Conservation (phyloP, 352 stramenopile genomes). For the Thalassiosira mediterranea region DNA sequence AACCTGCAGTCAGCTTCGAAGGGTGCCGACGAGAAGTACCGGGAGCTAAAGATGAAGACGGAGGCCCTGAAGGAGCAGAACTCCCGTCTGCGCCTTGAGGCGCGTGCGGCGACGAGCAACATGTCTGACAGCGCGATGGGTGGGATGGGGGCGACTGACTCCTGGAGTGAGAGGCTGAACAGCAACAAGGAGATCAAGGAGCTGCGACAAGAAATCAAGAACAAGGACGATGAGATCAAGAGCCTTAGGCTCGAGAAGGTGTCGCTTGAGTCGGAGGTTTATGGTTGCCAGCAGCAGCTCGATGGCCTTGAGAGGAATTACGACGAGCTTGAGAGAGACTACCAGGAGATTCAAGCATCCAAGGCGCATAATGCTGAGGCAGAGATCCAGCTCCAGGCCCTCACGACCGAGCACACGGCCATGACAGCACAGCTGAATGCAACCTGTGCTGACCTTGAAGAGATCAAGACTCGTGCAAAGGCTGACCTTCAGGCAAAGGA, state of each 20-base stretch:
- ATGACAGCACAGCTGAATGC: conserved; percentile 83
- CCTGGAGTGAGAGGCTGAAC: conserved; percentile 70
- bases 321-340: conserved; percentile 76
- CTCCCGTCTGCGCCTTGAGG: conserved; percentile 58
- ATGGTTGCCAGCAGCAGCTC: conserved; percentile 75
- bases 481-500: conserved; percentile 71
- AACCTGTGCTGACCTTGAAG: conserved; percentile 76
- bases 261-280: conserved; percentile 79
- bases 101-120: conserved; percentile 54
- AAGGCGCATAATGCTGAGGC: conserved; percentile 80
- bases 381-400: conserved; percentile 78
- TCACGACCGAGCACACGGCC: conserved; percentile 80
- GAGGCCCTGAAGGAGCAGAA: conserved; percentile 68
- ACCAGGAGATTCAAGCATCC: conserved; percentile 64
- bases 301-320: conserved; percentile 61
- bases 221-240: conserved; percentile 78
- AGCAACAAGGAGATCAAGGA: conserved; percentile 74
- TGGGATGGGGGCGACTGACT: conserved; percentile 40
- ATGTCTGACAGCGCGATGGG: background rate
- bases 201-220: conserved; percentile 72
- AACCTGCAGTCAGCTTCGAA: conserved; percentile 37
- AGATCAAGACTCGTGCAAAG: conserved; percentile 70
- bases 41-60: conserved; percentile 67
- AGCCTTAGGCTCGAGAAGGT: conserved; percentile 76
- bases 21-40: conserved; percentile 66